phyloP scores from a whole-genome alignment of 2,329 filamentous ascomycete species.

The Purpureocillium takamizusanense region DNA sequence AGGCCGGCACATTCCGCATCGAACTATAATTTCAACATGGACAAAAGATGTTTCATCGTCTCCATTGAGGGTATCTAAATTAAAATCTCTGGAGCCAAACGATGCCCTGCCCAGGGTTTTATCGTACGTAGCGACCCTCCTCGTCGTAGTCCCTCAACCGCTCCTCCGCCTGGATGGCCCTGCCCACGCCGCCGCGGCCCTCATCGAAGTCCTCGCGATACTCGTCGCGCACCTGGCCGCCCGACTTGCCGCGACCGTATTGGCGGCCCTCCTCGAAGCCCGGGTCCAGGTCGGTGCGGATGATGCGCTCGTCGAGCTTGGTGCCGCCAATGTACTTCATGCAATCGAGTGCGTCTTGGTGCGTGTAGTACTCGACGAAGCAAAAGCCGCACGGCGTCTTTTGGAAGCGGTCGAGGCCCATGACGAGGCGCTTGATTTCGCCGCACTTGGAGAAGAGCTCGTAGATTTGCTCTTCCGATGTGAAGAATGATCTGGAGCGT shows the following conservation, averaged over 20 bases:
- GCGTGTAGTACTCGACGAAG: constrained; percentile 98
- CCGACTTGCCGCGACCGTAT: constrained; percentile 91
- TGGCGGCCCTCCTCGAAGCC: constrained; percentile 94
- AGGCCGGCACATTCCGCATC: constrained; percentile 1
- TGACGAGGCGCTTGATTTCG: constrained; percentile 95
- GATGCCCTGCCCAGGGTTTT: constrained; percentile 1
- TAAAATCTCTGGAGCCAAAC: constrained; percentile 3
- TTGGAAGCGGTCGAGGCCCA: constrained; percentile 93
- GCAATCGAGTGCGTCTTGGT: constrained; percentile 93
- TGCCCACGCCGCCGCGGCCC: constrained; percentile 79
- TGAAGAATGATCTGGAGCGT: constrained; percentile 75
- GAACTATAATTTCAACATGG: not conserved
- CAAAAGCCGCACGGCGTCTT: constrained; percentile 99
- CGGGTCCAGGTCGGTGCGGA: constrained; percentile 89
- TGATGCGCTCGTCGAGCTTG: constrained; percentile 94
- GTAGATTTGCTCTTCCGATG: constrained; percentile 97
- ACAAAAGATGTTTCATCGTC: not conserved
- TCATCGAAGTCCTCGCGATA: constrained; percentile 97
- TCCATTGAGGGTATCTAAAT: constrained; percentile 16
- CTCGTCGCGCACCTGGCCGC: constrained; percentile 94
- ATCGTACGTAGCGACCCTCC: constrained; percentile 17
- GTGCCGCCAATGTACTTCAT: constrained; percentile 98
- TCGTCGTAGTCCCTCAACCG: constrained; percentile 30
- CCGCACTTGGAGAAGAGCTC: constrained; percentile 94
- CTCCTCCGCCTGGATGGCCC: constrained; percentile 60